Evolutionary conservation across 306 rosid species (phyloP).

Genomic region (Calophaca sinica): DNA sequence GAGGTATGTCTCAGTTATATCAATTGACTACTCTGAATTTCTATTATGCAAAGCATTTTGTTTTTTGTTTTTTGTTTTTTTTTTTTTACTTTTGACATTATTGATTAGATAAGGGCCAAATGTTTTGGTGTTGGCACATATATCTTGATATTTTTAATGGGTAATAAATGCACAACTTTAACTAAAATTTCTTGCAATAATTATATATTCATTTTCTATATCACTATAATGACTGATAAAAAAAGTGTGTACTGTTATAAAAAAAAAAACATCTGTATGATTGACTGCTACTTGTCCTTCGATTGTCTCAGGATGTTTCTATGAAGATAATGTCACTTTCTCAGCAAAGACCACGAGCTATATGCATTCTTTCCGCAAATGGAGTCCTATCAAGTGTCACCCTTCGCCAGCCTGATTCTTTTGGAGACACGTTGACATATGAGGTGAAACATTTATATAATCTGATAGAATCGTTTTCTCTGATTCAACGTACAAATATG

Average conservation of each 20-base stretch:
- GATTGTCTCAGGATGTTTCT: slow-evolving; percentile 72
- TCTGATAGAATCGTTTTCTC: background rate
- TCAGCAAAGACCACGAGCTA: slow-evolving; percentile 91
- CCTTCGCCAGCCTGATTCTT: slow-evolving; percentile 83
- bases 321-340: slow-evolving; percentile 95
- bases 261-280: background rate
- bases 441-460: slow-evolving; percentile 56
- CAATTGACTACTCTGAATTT: slow-evolving; percentile 1
- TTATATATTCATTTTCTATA: slow-evolving; percentile 8
- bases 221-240: slow-evolving; percentile 29
- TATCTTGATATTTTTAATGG: slow-evolving; percentile 19
- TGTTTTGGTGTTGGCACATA: background rate
- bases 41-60: slow-evolving; percentile 5
- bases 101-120: slow-evolving; percentile 23
- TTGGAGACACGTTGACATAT: slow-evolving; percentile 75
- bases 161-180: slow-evolving; percentile 7
- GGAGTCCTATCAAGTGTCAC: slow-evolving; percentile 92
- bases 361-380: slow-evolving; percentile 88
- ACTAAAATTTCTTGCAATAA: slow-evolving; percentile 3
- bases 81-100: background rate
- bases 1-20: slow-evolving; percentile 61
- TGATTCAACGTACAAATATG: too few relatives aligned
- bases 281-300: slow-evolving; percentile 22
- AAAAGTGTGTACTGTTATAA: too few relatives aligned
- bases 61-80: background rate